Evolutionary conservation across 148 eudicot genomes (phyloP), one percentile per base, ranked within the genome.

Genomic region (Rhododendron ovatum): DNA sequence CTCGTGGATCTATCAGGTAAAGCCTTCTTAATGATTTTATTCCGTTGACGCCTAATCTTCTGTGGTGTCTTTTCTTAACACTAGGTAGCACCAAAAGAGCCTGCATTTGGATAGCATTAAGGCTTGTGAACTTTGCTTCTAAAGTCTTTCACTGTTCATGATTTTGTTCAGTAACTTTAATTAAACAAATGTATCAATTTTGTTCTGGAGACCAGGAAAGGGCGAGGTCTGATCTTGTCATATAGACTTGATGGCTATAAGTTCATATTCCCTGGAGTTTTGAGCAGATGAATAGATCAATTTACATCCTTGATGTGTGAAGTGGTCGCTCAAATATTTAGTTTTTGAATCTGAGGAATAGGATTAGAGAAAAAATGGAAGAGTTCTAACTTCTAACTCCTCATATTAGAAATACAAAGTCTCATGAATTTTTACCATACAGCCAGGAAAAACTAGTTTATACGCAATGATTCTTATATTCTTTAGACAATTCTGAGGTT

Each of bases 1-100:
- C 88, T 90, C 98, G 12, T 94, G 98, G 98, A 93, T 96, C 77
- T 91, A 92, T 88, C 98, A 96, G 98, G 98, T 95, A 63, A 8
- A 48, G 53, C 73, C 26, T 17, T 33, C 18, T 20, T 15, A 30
- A 26, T 67, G 37, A 83, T 45, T 47, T 80, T 37, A 86, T 81
- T 86, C 6, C 17, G 7, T 63, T 53, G 9, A 51, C 4, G 18
- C 47, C 37, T 30, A 15, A 6, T 28, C 9, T 81, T 81, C 24
- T 33, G 6, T 53, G 55, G 20, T 18, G 45, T 5, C 43, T 26
- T 17, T 65, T 12, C 69, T 50, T 39, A 43, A 57, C 41, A n/a
- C 48, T 45, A 28, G 33, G 53, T 20, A 76, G 26, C 63, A 45
- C 7, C n/a, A 33, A n/a, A 55, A 85, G 82, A 57, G 81, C 65